A percentile compares a stretch with the other conserved stretches of the same genome.
These are phyloP conservation scores for Stentor coeruleus DNA, from an alignment of 73 alveolate genomes.

Conservation along the genomic window DNA sequence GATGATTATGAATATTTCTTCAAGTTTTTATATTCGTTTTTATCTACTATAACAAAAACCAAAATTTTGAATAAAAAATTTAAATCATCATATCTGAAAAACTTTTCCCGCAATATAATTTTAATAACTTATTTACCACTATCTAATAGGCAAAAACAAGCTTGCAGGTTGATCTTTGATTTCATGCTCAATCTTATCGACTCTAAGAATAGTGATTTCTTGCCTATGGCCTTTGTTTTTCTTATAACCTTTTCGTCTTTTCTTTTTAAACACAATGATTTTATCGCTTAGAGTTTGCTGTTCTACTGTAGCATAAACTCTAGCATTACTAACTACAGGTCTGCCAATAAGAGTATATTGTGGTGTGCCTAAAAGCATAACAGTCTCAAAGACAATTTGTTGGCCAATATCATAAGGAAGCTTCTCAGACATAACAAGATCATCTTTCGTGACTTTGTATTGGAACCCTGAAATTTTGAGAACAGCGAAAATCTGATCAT, in stretches of 20 bases:
- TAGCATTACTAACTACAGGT: slow-evolving; percentile 65
- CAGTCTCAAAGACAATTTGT: slow-evolving; percentile 56
- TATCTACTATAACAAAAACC: no score
- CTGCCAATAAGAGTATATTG: slow-evolving; percentile 77
- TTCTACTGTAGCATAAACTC: slow-evolving; percentile 68
- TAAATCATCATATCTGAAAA: no score
- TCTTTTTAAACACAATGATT: slow-evolving; percentile 64
- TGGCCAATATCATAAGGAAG: slow-evolving; percentile 53
- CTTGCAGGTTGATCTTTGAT: neutral
- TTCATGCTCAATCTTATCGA: slow-evolving; percentile 65
- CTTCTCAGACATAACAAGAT: slow-evolving; percentile 50
- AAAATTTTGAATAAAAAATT: no score
- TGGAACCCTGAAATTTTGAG: slow-evolving; percentile 47
- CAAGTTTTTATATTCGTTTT: no score
- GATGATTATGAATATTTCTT: no score
- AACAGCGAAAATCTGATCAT: slow-evolving; percentile 58
- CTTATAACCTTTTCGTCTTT: slow-evolving; percentile 73
- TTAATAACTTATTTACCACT: neutral
- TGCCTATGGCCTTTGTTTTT: slow-evolving; percentile 62
- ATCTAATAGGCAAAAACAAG: slow-evolving; percentile 6
- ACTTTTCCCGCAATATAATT: neutral
- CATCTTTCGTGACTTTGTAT: slow-evolving; percentile 65
- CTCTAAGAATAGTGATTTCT: slow-evolving; percentile 45
- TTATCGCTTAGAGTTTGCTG: slow-evolving; percentile 62
- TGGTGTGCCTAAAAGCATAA: slow-evolving; percentile 65